phyloP scores from a whole-genome alignment of 2,329 filamentous ascomycete genomes.

The Sporothrix pseudoabietina region DNA sequence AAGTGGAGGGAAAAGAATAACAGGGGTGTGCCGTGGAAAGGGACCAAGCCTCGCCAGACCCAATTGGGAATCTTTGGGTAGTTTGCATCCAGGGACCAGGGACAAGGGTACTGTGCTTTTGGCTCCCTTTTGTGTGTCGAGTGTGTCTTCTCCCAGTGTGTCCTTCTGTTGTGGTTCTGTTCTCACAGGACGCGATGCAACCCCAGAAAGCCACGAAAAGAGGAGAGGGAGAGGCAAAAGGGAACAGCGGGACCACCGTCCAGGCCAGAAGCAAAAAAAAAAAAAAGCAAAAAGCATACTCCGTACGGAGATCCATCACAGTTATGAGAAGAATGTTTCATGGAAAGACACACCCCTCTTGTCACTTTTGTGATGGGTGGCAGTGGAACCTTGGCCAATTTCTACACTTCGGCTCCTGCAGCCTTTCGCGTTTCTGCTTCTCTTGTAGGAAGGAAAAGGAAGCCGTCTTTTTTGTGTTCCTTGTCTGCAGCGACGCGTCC shows the following conservation, averaged over 20 bases:
- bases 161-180: neutral
- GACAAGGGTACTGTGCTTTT: neutral
- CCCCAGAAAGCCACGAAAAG: slow-evolving; percentile 8
- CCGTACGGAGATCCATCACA: neutral
- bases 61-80: slow-evolving; percentile 16
- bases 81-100: slow-evolving; percentile 12
- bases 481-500: slow-evolving; percentile 18
- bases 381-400: neutral
- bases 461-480: neutral
- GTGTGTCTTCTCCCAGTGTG: neutral
- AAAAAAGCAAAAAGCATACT: too few relatives aligned
- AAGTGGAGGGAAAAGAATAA: neutral
- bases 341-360: neutral
- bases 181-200: slow-evolving; percentile 22
- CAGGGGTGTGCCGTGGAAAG: neutral
- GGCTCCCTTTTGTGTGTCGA: neutral
- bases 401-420: slow-evolving; percentile 5
- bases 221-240: neutral
- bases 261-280: neutral
- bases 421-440: slow-evolving; percentile 1
- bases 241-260: neutral
- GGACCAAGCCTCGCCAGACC: neutral
- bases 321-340: neutral
- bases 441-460: neutral
- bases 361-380: neutral